A percentile compares a stretch with the other conserved stretches of the same genome.
Conservation (phyloP, 208 protist species). For the Herpetomonas samuelpessoai region DNA sequence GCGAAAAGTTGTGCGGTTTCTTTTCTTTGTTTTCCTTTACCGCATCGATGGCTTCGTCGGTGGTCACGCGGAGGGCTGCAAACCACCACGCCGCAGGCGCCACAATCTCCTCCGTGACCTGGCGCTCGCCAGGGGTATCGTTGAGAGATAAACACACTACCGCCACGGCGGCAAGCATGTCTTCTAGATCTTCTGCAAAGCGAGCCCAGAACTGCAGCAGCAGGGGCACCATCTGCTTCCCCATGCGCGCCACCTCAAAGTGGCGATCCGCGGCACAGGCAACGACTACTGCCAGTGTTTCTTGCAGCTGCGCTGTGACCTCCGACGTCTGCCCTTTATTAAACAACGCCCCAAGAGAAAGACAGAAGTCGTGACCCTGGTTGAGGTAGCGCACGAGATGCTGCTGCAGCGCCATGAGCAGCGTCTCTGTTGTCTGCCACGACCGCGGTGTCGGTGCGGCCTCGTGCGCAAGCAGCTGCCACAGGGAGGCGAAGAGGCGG, state of each 20-base stretch:
- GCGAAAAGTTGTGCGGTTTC: too few species aligned
- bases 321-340: not conserved
- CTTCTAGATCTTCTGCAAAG: conserved; percentile 31
- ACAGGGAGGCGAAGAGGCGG: conserved; percentile 42
- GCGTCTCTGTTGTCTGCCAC: conserved; percentile 72
- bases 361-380: conserved; percentile 7
- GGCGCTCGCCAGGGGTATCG: conserved; percentile 2
- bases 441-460: conserved; percentile 4
- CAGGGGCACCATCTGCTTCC: conserved; percentile 60
- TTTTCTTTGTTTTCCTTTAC: too few species aligned
- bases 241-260: conserved; percentile 78
- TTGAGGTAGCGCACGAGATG: conserved; percentile 44
- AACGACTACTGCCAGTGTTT: conserved; percentile 4
- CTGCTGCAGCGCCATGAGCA: conserved; percentile 80
- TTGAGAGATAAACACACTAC: conserved; percentile 6
- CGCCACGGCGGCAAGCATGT: conserved; percentile 20
- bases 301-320: not conserved
- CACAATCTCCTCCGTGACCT: conserved; percentile 16
- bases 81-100: conserved; percentile 8
- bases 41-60: not conserved
- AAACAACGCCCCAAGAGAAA: too few species aligned
- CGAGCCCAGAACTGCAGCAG: conserved; percentile 65
- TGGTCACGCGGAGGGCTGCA: conserved; percentile 13
- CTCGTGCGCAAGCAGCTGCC: conserved; percentile 15
- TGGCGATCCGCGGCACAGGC: conserved; percentile 11